These are phyloP conservation scores for Magnusiomyces fungicola DNA, from an alignment of 1,139 yeast species.

Conservation along the genomic window DNA sequence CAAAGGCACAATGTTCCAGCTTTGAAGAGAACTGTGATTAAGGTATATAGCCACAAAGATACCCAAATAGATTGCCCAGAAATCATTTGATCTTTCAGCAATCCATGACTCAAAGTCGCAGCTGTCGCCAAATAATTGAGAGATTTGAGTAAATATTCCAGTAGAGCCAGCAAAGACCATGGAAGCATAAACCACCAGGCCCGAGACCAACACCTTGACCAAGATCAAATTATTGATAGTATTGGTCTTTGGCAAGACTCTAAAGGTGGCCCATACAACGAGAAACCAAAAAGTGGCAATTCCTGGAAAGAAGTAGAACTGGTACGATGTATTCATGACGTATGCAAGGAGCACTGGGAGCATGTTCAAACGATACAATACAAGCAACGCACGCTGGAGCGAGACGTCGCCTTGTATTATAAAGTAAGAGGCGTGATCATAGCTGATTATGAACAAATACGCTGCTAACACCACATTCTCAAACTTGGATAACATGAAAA, in stretches of 20 bases:
- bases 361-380: slow-evolving; percentile 21
- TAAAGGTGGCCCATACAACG: slow-evolving; percentile 20
- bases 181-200: slow-evolving; percentile 12
- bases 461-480: slow-evolving; percentile 23
- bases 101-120: slow-evolving; percentile 22
- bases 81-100: slow-evolving; percentile 20
- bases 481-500: slow-evolving; percentile 22
- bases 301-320: slow-evolving; percentile 24
- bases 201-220: slow-evolving; percentile 18
- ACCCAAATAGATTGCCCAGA: slow-evolving; percentile 22
- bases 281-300: slow-evolving; percentile 24
- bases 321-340: slow-evolving; percentile 22
- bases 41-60: slow-evolving; percentile 20
- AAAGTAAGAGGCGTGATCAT: slow-evolving; percentile 22
- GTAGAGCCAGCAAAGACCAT: slow-evolving; percentile 17
- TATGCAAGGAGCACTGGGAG: slow-evolving; percentile 21
- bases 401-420: slow-evolving; percentile 21
- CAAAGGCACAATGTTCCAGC: not conserved
- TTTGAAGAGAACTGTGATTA: slow-evolving; percentile 15
- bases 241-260: slow-evolving; percentile 17
- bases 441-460: slow-evolving; percentile 24
- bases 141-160: slow-evolving; percentile 19
- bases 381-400: slow-evolving; percentile 21
- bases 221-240: slow-evolving; percentile 15
- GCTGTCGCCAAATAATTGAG: slow-evolving; percentile 17